Conservation (phyloP, 2,329 filamentous ascomycete species). For the Epichloe gansuensis region DNA sequence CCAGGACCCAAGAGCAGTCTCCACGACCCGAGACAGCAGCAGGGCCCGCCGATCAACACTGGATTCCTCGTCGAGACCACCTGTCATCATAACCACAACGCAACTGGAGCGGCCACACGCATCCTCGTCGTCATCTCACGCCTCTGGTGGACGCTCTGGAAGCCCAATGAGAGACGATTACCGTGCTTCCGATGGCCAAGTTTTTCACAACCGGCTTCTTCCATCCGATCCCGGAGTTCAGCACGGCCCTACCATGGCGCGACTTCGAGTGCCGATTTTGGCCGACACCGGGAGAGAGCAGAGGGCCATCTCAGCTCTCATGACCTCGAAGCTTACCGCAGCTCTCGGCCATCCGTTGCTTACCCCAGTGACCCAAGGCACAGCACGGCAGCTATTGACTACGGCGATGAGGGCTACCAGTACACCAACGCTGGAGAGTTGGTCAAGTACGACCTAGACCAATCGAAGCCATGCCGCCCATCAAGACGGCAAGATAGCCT, state of each 20-base stretch:
- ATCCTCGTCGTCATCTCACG: slow-evolving; percentile 25
- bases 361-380: slow-evolving; percentile 34
- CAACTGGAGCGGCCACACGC: slow-evolving; percentile 30
- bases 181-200: slow-evolving; percentile 37
- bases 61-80: slow-evolving; percentile 36
- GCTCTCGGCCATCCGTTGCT: slow-evolving; percentile 31
- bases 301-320: slow-evolving; percentile 29
- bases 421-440: slow-evolving; percentile 53
- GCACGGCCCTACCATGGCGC: slow-evolving; percentile 35
- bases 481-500: slow-evolving; percentile 39
- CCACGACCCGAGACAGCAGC: slow-evolving; percentile 35
- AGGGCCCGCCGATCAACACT: slow-evolving; percentile 39
- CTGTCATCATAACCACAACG: slow-evolving; percentile 46
- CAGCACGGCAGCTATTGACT: slow-evolving; percentile 33
- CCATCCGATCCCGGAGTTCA: slow-evolving; percentile 38
- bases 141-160: slow-evolving; percentile 20
- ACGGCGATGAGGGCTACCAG: slow-evolving; percentile 48
- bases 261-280: slow-evolving; percentile 39
- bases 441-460: slow-evolving; percentile 48
- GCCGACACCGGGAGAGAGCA: slow-evolving; percentile 36
- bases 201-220: slow-evolving; percentile 47
- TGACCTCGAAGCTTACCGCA: slow-evolving; percentile 34
- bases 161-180: slow-evolving; percentile 42
- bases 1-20: slow-evolving; percentile 38
- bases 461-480: slow-evolving; percentile 28